phyloP scores from a whole-genome alignment of 768 basidiomycete genomes.

The Neoboletus magnificus region DNA sequence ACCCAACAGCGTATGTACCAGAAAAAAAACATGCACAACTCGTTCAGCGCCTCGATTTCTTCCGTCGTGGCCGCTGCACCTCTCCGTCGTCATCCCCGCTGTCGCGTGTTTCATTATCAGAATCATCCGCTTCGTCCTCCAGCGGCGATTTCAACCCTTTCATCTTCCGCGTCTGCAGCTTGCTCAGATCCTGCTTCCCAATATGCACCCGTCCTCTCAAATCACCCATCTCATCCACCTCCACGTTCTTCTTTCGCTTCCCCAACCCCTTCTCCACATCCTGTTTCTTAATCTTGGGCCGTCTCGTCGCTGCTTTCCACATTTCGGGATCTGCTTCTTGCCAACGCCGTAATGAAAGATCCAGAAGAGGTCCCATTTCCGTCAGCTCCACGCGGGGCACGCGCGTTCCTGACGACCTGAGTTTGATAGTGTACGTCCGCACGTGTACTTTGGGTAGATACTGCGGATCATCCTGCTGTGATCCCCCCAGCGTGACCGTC shows the following conservation, averaged over 20 bases:
- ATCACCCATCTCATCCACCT: constrained; percentile 98
- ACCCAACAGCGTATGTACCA: not conserved
- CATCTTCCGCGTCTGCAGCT: constrained; percentile 93
- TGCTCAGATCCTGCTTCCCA: constrained; percentile 81
- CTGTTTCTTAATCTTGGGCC: constrained; percentile 84
- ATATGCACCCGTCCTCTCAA: constrained; percentile 87
- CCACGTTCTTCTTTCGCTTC: constrained; percentile 93
- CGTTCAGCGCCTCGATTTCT: constrained; percentile 14
- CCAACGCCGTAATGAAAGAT: constrained; percentile 74
- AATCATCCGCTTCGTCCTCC: not conserved
- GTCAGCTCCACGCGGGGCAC: constrained; percentile 78
- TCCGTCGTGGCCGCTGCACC: constrained; percentile 4
- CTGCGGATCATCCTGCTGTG: constrained; percentile 37
- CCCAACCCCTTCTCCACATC: constrained; percentile 84
- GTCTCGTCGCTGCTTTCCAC: constrained; percentile 74
- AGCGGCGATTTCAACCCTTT: constrained; percentile 71
- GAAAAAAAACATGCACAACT: not conserved
- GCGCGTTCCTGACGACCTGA: constrained; percentile 73
- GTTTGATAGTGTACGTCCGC: constrained; percentile 75
- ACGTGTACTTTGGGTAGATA: constrained; percentile 82
- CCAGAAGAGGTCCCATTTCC: constrained; percentile 90
- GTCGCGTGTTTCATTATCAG: not conserved
- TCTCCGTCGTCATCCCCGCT: constrained; percentile 18
- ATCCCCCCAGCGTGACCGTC: constrained; percentile 5
- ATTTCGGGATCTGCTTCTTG: constrained; percentile 74